Percentiles rank a stretch among this genome's conserved stretches.
Conservation (phyloP, 805 yeast genomes). For the Diddensiella caesifluorescens region DNA sequence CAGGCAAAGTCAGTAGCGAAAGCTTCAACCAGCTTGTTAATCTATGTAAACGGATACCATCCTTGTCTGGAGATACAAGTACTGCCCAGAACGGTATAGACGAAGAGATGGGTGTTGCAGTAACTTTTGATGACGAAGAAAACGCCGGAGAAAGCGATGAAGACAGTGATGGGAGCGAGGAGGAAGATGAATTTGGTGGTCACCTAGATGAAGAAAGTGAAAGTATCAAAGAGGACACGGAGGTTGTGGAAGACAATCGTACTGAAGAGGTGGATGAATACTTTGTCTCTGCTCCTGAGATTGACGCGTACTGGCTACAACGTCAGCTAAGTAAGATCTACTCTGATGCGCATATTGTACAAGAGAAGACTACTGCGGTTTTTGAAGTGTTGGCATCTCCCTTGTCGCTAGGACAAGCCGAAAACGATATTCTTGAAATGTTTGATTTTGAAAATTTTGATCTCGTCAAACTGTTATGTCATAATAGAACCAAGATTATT, state of each 20-base stretch:
- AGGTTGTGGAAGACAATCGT: constrained; percentile 8
- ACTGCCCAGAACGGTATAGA: constrained; percentile 25
- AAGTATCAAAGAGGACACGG: constrained; percentile 8
- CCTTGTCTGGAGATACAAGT: constrained; percentile 35
- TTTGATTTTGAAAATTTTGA: constrained; percentile 49
- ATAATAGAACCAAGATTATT: constrained; percentile 47
- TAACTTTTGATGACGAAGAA: constrained; percentile 36
- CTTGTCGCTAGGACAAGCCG: constrained; percentile 41
- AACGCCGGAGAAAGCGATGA: constrained; percentile 29
- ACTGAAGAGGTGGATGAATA: constrained; percentile 9
- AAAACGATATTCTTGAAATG: constrained; percentile 47
- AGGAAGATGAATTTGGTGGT: constrained; percentile 19
- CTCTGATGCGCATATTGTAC: constrained; percentile 38
- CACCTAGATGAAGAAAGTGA: constrained; percentile 14
- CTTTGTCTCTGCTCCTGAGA: constrained; percentile 35
- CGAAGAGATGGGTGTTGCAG: constrained; percentile 40
- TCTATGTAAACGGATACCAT: constrained; percentile 46
- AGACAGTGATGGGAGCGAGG: constrained; percentile 18
- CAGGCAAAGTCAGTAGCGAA: constrained; percentile 42
- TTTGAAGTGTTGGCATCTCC: constrained; percentile 38
- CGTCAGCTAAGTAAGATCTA: constrained; percentile 39
- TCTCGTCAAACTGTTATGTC: constrained; percentile 44
- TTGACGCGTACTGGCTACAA: constrained; percentile 51
- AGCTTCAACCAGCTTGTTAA: constrained; percentile 43
- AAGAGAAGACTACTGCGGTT: constrained; percentile 39